phyloP scores from a whole-genome alignment of 2,329 filamentous ascomycete genomes.

The Ophiocordyceps robertsii region DNA sequence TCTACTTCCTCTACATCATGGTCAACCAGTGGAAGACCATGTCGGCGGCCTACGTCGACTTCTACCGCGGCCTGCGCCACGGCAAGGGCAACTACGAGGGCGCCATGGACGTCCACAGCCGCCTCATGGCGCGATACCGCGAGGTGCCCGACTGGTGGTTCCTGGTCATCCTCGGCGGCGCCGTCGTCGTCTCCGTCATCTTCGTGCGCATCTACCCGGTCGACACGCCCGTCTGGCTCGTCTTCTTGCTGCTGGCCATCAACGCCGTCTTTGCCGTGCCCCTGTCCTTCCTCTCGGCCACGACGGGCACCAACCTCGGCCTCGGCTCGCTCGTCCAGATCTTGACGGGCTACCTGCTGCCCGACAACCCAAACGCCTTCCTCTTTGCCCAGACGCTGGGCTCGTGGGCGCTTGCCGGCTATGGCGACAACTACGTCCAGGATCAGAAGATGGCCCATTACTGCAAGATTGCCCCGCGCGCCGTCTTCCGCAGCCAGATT shows the following conservation, averaged over 20 bases:
- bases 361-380: constrained; percentile 12
- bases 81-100: constrained; percentile 26
- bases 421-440: constrained; percentile 27
- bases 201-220: constrained; percentile 14
- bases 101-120: constrained; percentile 25
- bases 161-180: constrained; percentile 20
- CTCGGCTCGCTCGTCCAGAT: constrained; percentile 28
- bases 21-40: constrained; percentile 17
- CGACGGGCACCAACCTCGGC: constrained; percentile 28
- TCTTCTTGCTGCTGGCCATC: constrained; percentile 26
- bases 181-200: constrained; percentile 16
- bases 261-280: constrained; percentile 27
- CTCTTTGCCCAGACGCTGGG: constrained; percentile 12
- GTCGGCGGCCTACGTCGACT: constrained; percentile 21
- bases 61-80: constrained; percentile 23
- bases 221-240: constrained; percentile 22
- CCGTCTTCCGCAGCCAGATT: constrained; percentile 32
- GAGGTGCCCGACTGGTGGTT: constrained; percentile 36
- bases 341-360: constrained; percentile 16
- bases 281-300: constrained; percentile 28
- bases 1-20: constrained; percentile 29
- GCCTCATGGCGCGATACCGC: constrained; percentile 24
- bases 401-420: constrained; percentile 14
- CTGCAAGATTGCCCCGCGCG: constrained; percentile 33
- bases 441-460: constrained; percentile 39